A percentile compares a stretch with the other conserved stretches of the same genome.
Evolutionary conservation across 2,329 filamentous ascomycete genomes (phyloP).

Genomic region (Tolypocladium endophyticum): DNA sequence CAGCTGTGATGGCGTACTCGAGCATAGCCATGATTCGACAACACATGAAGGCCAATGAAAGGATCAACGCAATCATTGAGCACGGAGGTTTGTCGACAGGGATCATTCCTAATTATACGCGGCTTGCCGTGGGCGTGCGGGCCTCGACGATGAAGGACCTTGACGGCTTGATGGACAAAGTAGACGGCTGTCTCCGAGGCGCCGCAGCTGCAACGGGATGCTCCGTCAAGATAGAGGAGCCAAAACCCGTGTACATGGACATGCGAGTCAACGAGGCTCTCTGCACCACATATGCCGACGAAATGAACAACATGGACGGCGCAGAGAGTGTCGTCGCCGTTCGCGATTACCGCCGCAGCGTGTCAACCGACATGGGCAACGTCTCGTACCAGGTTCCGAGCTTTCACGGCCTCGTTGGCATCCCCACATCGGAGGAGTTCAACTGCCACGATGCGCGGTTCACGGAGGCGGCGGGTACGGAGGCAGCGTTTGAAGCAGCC

Average conservation of each 20-base stretch:
- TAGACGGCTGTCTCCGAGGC: not conserved
- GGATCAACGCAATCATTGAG: not conserved
- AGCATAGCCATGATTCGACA: not conserved
- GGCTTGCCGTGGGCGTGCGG: not conserved
- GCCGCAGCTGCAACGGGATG: not conserved
- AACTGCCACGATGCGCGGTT: conserved; percentile 23
- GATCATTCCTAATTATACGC: not conserved
- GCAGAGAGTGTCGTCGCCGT: not conserved
- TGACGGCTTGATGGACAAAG: not conserved
- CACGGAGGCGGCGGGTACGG: conserved; percentile 21
- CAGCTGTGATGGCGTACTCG: not conserved
- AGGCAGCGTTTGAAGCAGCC: conserved; percentile 19
- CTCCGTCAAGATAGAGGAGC: not conserved
- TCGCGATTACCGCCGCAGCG: conserved; percentile 18
- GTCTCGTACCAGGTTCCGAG: conserved; percentile 32
- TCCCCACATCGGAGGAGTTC: conserved; percentile 22
- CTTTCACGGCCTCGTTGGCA: conserved; percentile 34
- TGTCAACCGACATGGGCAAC: conserved; percentile 37
- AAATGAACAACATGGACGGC: not conserved
- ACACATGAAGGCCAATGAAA: not conserved
- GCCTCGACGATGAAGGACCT: not conserved
- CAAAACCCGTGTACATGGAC: not conserved
- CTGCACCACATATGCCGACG: not conserved
- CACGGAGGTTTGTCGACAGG: not conserved
- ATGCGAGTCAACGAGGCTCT: not conserved